Conservation (phyloP, 805 yeast genomes). For the Suhomyces tanzawaensis region DNA sequence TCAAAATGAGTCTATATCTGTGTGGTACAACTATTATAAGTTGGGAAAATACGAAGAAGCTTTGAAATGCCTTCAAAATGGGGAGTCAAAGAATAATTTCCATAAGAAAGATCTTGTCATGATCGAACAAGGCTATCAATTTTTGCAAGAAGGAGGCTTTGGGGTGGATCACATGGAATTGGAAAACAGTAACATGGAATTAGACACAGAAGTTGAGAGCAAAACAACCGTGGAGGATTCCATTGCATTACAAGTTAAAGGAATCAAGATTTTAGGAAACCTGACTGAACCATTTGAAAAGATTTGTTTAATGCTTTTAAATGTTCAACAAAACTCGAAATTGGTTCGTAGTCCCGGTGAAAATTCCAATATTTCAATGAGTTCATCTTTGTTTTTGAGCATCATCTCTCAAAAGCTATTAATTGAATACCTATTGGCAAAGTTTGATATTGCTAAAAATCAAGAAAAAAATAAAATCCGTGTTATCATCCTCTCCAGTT, state of each 20-base stretch:
- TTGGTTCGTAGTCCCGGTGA: neutral
- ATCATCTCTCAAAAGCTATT: conserved; percentile 24
- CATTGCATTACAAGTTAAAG: conserved; percentile 37
- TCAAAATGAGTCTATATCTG: conserved; percentile 64
- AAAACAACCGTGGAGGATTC: conserved; percentile 7
- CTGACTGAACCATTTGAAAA: conserved; percentile 69
- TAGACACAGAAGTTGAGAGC: neutral
- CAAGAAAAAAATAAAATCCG: conserved; percentile 27
- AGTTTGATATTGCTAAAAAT: conserved; percentile 23
- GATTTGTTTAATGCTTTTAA: conserved; percentile 52
- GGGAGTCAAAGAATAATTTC: conserved; percentile 6
- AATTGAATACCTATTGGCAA: conserved; percentile 33
- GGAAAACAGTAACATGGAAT: neutral
- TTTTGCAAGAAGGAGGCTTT: conserved; percentile 32
- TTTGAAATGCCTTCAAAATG: conserved; percentile 8
- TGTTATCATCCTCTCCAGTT: conserved; percentile 53
- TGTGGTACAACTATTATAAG: conserved; percentile 56
- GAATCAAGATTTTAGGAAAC: conserved; percentile 48
- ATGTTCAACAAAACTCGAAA: conserved; percentile 5
- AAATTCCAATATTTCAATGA: neutral
- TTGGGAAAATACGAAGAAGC: conserved; percentile 42
- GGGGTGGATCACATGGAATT: conserved; percentile 19
- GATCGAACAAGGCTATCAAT: conserved; percentile 52
- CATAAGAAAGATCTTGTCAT: conserved; percentile 45
- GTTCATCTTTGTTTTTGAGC: conserved; percentile 1